Base-by-base conservation (phyloP, 257 asterid genomes). In the Anisodus tanguticus region DNA sequence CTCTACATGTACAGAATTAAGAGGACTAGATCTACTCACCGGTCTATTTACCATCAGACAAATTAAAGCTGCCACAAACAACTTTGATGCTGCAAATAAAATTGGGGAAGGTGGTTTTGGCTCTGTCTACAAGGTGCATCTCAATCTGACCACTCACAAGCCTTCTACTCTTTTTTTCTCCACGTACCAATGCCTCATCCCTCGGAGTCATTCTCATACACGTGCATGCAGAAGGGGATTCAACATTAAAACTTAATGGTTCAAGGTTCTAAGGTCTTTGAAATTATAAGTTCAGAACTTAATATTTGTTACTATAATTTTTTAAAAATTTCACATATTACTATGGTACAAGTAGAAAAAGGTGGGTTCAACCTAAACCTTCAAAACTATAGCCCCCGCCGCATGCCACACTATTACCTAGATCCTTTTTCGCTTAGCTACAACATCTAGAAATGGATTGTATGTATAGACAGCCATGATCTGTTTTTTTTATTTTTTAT, bases 91-190 rank as follows among this genome's bases (percentile, higher is more conserved):
- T 31, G 66, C 84, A 66, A 85, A 80, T 64, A 85, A 85, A 59
- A 55, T 85, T 54, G 87, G 87, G 39, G 87, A 84, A 84, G 87
- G 87, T 63, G 87, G 84, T 35, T 84, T 84, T 54, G 87, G 87
- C 12, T 19, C 74, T 0, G 84, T 84, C 49, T 84, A 84, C 87
- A 84, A 84, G 87, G 87, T 85, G 54, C 35, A n/a, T 19, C 85
- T 49, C 67, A 82, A 64, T 66, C 8, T 66, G n/a, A 51, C 2
- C 60, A 19, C 60, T 13, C 60, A 81, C 41, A 4, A 6, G 37
- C 64, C 26, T 54, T 82, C 57, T 31, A 17, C 5, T 47, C n/a
- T 78, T 57, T 12, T 4, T 77, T 55, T 59, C 53, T 80, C 26
- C 53, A 37, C 51, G 39, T 51, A 17, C 43, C 74, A 35, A 66